Evolutionary conservation across 129 eudicot genomes (phyloP).

Genomic region (Deinandra increscens): DNA sequence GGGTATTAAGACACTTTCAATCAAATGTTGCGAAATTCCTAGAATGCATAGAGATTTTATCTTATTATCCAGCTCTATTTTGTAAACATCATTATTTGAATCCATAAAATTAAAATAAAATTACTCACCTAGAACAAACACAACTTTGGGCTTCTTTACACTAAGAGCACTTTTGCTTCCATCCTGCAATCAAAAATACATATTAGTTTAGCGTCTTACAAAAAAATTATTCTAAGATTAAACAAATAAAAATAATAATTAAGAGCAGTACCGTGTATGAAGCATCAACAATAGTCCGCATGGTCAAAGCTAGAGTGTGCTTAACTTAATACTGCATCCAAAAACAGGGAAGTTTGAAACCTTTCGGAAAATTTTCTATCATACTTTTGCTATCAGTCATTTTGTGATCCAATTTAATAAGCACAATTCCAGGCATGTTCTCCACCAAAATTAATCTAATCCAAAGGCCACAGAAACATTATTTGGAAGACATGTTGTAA

Average conservation of each 20-base stretch:
- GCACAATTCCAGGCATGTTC: neutral
- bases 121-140: conserved; percentile 60
- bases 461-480: neutral
- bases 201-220: neutral
- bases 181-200: conserved; percentile 48
- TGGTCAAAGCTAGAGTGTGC: conserved; percentile 23
- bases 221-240: neutral
- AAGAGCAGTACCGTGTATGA: conserved; percentile 40
- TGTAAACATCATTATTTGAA: conserved; percentile 5
- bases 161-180: conserved; percentile 43
- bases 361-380: neutral
- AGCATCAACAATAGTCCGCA: conserved; percentile 63
- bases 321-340: conserved; percentile 31
- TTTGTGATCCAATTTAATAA: neutral
- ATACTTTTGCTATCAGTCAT: neutral
- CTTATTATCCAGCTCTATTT: neutral
- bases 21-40: conserved; percentile 7
- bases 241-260: neutral
- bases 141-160: conserved; percentile 59
- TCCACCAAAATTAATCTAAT: neutral
- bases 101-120: neutral
- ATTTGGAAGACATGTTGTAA: neutral
- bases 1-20: neutral
- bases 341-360: conserved; percentile 13
- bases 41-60: neutral